Conservation (phyloP, 2,329 filamentous ascomycete genomes). For the Fusarium irregulare region DNA sequence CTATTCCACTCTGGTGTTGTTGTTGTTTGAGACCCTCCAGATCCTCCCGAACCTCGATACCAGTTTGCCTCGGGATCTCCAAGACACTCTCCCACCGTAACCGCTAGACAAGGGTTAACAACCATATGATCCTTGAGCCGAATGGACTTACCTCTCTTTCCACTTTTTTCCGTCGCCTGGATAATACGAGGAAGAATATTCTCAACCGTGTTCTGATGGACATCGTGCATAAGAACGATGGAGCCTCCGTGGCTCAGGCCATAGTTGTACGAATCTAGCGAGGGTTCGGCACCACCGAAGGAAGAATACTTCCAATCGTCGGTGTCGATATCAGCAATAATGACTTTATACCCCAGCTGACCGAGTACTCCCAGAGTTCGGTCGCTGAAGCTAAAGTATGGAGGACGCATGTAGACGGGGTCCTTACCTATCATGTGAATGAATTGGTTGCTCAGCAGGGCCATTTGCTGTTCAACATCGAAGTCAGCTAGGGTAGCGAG, state of each 20-base stretch:
- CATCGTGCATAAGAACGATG: constrained; percentile 24
- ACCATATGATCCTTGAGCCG: accelerated
- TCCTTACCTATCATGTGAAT: constrained; percentile 18
- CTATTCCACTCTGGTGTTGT: background rate
- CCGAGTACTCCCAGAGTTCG: constrained; percentile 10
- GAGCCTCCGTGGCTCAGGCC: constrained; percentile 12
- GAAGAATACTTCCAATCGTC: constrained; percentile 20
- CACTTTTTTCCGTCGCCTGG: constrained; percentile 4
- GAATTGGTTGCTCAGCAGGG: constrained; percentile 1
- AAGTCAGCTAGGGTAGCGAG: constrained; percentile 3
- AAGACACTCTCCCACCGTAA: constrained; percentile 24
- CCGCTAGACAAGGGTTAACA: background rate
- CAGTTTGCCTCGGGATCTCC: constrained; percentile 26
- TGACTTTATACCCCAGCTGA: constrained; percentile 17
- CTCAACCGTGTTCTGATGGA: constrained; percentile 19
- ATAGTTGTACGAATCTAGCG: background rate
- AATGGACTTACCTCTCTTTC: constrained; percentile 1
- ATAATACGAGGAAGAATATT: constrained; percentile 19
- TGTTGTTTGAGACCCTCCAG: background rate
- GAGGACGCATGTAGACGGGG: constrained; percentile 24
- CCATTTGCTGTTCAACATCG: constrained; percentile 25
- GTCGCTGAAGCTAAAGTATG: constrained; percentile 24
- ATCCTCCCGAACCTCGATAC: constrained; percentile 1
- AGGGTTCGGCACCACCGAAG: constrained; percentile 4
- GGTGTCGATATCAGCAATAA: constrained; percentile 33